Evolutionary conservation across 176 grass and related monocot genomes (phyloP), one percentile per base, ranked within the genome.

Genomic region (Lolium rigidum): DNA sequence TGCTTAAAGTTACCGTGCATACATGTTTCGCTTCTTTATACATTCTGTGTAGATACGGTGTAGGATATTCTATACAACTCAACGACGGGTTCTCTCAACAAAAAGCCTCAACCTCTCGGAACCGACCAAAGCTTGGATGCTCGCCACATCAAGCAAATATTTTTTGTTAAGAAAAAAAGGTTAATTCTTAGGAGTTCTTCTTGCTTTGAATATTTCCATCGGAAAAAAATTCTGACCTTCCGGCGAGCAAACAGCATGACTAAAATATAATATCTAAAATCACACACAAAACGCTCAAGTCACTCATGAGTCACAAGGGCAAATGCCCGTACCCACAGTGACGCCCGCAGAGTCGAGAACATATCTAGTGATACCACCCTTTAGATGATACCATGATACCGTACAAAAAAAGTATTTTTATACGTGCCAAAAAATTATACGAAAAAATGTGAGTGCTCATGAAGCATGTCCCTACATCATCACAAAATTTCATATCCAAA

Each of bases 141-240:
- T 59, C 54, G 81, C 65, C 62, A 80, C 38, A 59, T 21, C 16
- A 35, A 14, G 12, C 55, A 41, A 84, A n/a, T n/a, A n/a, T 49
- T 61, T 50, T 26, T 38, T 22, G 8, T 10, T 38, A 31, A 31
- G 1, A 31, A 31, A 31, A 31, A 31, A n/a, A n/a, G 28, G 28
- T 15, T 14, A 41, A 41, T 41, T 41, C 2, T 8, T 48, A 72
- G 12, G 46, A 3, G 12, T 10, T 51, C n/a, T 74, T 51, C 13
- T 51, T 16, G 6, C 13, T 74, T 51, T 74, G 71, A 74, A 51
- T 51, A 74, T 21, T 8, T 10, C 18, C 65, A 38, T 31, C 31
- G 3, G 15, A 1, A 31, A 31, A 31, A 31, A 31, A 68, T 9
- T 50, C 24, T 6, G 48, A 26, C 46, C 17, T 48, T 13, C 17